Evolutionary conservation across 495 filamentous ascomycete genomes (phyloP), one percentile per base, ranked within the genome.

Genomic region (Rostrohypoxylon terebratum): DNA sequence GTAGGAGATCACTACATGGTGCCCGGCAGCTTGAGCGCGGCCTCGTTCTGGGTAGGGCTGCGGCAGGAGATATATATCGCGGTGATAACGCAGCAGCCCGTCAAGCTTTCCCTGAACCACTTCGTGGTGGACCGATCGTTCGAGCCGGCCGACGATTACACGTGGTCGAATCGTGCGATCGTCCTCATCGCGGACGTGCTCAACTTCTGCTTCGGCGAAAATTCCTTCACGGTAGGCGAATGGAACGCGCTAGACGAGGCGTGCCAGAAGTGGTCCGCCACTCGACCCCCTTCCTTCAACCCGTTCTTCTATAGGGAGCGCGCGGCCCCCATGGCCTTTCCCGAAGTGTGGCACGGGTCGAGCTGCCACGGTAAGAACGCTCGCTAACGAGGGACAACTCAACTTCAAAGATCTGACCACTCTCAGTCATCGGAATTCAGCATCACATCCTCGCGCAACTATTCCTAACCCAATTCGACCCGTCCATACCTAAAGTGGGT

Each of bases 21-120:
- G 1, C 71, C 77, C 0, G 81, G 81, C 3, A 84, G 81, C 34
- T 70, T 89, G 1, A 76, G 79, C 18, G 82, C 83, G 10, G 85
- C 86, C 2, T 81, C 84, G 1, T 89, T 86, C 73, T 88, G 86
- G 85, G 85, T 89, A 33, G 85, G 84, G 8, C 80, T 89, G 13
- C 82, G 87, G 13, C 87, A 88, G 64, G 85, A 87, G 66, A 87
- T 89, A 40, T 87, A 87, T 72, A 78, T 78, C 20, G 86, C 86
- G 4, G 86, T 87, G 60, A 83, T 85, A n/a, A 85, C 81, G 6
- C 80, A 84, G 33, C 75, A 81, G 63, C 72, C 79, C 3, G 81
- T 87, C 10, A 74, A 80, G 14, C 71, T 85, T 31, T 81, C 75
- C 57, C 74, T 85, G 5, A 74, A 80, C 13, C 75, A 80, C 45